These are phyloP conservation scores for Leccinum broughii DNA, from an alignment of 768 basidiomycete genomes.

Conservation along the genomic window DNA sequence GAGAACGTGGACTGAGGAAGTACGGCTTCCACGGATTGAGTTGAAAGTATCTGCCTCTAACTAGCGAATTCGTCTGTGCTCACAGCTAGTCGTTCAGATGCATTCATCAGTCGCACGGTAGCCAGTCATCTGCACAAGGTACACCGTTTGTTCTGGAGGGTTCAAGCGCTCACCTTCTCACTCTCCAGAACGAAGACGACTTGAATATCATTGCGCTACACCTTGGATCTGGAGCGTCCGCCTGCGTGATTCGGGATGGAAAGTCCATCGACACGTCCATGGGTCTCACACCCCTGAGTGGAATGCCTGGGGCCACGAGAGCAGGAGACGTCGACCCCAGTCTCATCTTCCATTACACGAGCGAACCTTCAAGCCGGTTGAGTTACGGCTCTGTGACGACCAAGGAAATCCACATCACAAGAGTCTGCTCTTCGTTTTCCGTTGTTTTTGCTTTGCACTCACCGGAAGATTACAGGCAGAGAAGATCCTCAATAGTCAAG, in stretches of 20 bases:
- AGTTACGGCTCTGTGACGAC: conserved; percentile 51
- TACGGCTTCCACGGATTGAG: conserved; percentile 92
- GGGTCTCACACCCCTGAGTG: conserved; percentile 85
- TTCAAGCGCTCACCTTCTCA: background rate
- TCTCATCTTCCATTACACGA: conserved; percentile 79
- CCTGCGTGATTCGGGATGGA: conserved; percentile 73
- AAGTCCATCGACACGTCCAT: conserved; percentile 84
- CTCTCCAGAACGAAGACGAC: conserved; percentile 40
- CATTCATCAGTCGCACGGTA: conserved; percentile 66
- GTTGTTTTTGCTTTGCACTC: background rate
- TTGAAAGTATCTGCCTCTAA: conserved; percentile 39
- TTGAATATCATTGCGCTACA: conserved; percentile 82
- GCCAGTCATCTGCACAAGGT: conserved; percentile 60
- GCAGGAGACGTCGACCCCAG: conserved; percentile 82
- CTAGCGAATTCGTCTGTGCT: background rate
- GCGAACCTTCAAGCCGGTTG: conserved; percentile 48
- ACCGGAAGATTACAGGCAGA: conserved; percentile 49
- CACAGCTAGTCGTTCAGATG: conserved; percentile 40
- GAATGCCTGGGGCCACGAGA: conserved; percentile 87
- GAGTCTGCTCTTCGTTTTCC: conserved; percentile 28
- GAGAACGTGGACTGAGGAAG: conserved; percentile 71
- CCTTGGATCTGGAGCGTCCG: conserved; percentile 88
- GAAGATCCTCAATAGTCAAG: conserved; percentile 70
- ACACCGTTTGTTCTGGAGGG: background rate
- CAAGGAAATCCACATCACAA: conserved; percentile 54